Evolutionary conservation across 2,329 filamentous ascomycete genomes (phyloP).

Genomic region (Neonectria coccinea): DNA sequence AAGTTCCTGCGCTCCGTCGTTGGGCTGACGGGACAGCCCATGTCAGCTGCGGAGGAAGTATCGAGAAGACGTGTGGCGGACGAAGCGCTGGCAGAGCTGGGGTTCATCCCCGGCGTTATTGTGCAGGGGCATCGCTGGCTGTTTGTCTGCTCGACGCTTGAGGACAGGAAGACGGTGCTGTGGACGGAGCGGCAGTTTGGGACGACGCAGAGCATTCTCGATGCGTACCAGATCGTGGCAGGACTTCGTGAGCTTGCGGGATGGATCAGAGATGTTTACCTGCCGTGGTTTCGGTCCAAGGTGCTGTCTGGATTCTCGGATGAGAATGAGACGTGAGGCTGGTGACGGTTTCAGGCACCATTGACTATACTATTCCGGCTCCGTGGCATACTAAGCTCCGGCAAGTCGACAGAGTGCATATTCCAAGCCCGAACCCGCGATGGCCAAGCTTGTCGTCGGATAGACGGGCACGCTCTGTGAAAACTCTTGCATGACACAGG

Average conservation of each 20-base stretch:
- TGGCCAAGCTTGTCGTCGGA: too few species aligned
- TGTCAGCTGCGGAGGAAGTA: not conserved
- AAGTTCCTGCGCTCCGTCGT: not conserved
- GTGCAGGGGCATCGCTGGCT: slow-evolving; percentile 26
- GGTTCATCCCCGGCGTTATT: slow-evolving; percentile 28
- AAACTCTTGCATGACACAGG: too few species aligned
- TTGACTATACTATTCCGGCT: not conserved
- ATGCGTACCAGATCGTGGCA: slow-evolving; percentile 23
- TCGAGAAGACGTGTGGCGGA: not conserved
- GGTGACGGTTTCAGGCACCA: not conserved
- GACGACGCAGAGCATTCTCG: slow-evolving; percentile 18
- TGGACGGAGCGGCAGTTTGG: slow-evolving; percentile 26
- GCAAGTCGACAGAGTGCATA: not conserved
- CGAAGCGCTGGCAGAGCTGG: not conserved
- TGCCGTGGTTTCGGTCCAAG: slow-evolving; percentile 24
- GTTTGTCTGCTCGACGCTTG: slow-evolving; percentile 26
- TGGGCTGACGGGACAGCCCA: not conserved
- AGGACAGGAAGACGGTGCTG: slow-evolving; percentile 22
- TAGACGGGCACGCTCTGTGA: too few species aligned
- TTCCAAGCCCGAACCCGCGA: too few species aligned
- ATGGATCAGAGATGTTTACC: slow-evolving; percentile 25
- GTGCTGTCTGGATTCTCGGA: not conserved
- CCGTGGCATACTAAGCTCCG: not conserved
- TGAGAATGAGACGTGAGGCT: not conserved
- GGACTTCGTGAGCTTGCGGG: slow-evolving; percentile 22